phyloP scores from a whole-genome alignment of 1,284 basidiomycete genomes.

The Rhodotorula sp. region DNA sequence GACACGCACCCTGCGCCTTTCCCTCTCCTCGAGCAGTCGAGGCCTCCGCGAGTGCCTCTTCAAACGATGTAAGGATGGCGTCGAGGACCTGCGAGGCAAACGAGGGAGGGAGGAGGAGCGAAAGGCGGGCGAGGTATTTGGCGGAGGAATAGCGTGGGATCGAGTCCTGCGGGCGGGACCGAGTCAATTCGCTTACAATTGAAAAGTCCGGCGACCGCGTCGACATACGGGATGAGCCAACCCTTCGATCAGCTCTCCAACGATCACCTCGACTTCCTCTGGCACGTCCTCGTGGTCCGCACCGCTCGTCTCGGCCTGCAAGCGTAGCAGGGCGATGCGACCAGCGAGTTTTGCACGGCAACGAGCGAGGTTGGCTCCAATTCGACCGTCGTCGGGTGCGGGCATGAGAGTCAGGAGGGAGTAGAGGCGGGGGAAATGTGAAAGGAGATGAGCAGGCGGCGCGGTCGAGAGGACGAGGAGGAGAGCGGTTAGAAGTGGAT shows the following conservation, averaged over 20 bases:
- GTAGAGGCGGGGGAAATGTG: slow-evolving; percentile 14
- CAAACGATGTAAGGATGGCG: slow-evolving; percentile 69
- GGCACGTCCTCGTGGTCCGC: slow-evolving; percentile 68
- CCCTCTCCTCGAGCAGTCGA: slow-evolving; percentile 60
- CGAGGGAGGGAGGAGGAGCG: slow-evolving; percentile 71
- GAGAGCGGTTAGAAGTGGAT: slow-evolving; percentile 15
- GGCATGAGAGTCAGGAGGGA: slow-evolving; percentile 23
- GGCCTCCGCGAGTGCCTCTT: slow-evolving; percentile 60
- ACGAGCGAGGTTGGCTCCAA: background rate
- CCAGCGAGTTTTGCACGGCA: slow-evolving; percentile 31
- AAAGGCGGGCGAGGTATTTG: slow-evolving; percentile 84
- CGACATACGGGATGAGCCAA: slow-evolving; percentile 70
- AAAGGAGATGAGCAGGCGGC: background rate
- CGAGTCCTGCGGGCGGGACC: slow-evolving; percentile 67
- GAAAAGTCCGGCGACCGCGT: no score
- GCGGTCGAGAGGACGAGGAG: slow-evolving; percentile 12
- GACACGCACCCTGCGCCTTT: slow-evolving; percentile 92
- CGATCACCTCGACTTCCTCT: slow-evolving; percentile 70
- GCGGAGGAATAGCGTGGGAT: slow-evolving; percentile 92
- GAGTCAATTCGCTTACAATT: background rate
- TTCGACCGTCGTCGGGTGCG: background rate
- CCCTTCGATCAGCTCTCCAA: slow-evolving; percentile 71
- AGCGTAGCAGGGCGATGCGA: slow-evolving; percentile 23
- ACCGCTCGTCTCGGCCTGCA: background rate
- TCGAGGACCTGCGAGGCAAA: slow-evolving; percentile 78